Conservation (phyloP, 495 filamentous ascomycete genomes). For the Annulohypoxylon stygium region DNA sequence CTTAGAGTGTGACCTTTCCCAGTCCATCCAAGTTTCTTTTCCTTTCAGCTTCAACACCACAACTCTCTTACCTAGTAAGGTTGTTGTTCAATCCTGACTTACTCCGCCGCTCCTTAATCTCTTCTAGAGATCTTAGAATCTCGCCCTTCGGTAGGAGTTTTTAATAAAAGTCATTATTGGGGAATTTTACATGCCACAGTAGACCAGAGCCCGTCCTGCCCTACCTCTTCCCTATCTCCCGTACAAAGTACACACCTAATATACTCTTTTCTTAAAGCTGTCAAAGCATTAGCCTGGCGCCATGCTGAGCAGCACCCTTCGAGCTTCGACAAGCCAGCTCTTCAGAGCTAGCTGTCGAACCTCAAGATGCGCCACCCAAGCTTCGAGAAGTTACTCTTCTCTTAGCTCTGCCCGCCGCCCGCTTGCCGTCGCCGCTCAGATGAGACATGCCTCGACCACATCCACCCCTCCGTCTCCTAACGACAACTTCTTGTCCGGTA, state of each 20-base stretch:
- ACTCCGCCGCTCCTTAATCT: conserved; percentile 65
- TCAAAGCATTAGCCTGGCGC: conserved; percentile 52
- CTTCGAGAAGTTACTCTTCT: conserved; percentile 55
- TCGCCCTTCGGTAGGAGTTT: conserved; percentile 46
- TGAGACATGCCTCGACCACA: conserved; percentile 62
- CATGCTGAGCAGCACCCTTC: conserved; percentile 68
- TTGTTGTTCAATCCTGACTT: conserved; percentile 57
- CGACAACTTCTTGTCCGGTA: conserved; percentile 95
- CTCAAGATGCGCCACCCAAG: conserved; percentile 62
- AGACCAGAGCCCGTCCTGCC: conserved; percentile 4
- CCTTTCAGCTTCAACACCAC: conserved; percentile 38
- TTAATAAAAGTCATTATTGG: conserved; percentile 42
- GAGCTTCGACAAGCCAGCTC: conserved; percentile 65
- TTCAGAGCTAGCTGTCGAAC: conserved; percentile 63
- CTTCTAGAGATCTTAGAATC: conserved; percentile 40
- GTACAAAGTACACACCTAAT: conserved; percentile 36
- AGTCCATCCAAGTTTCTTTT: conserved; percentile 40
- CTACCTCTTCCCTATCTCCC: conserved; percentile 6
- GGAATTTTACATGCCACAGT: conserved; percentile 32
- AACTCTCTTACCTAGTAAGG: conserved; percentile 23
- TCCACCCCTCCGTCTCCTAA: conserved; percentile 70
- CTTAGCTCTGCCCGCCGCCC: conserved; percentile 61
- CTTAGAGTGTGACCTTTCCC: conserved; percentile 33
- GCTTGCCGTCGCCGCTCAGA: conserved; percentile 63
- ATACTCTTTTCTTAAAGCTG: conserved; percentile 36